Percentiles rank a stretch among this genome's conserved stretches.
Evolutionary conservation across 2,329 filamentous ascomycete genomes (phyloP).

Genomic region (Neonectria neomacrospora): DNA sequence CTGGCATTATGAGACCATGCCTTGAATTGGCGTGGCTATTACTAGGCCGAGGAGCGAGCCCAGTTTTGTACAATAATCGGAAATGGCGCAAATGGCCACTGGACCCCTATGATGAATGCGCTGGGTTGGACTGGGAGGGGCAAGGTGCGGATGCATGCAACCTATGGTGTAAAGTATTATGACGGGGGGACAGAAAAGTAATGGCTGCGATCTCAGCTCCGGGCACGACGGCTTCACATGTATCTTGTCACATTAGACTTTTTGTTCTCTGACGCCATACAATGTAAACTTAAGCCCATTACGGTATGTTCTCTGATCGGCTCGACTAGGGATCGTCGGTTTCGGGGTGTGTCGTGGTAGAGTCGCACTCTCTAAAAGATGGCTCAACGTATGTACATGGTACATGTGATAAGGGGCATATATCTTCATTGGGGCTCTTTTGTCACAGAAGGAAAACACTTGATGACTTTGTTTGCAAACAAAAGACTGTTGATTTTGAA

Average conservation of each 20-base stretch:
- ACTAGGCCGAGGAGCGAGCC: constrained; percentile 35
- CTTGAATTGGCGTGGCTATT: constrained; percentile 36
- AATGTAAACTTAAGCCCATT: constrained; percentile 30
- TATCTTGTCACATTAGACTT: constrained; percentile 44
- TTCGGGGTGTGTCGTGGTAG: neutral
- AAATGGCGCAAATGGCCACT: constrained; percentile 42
- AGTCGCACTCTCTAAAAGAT: neutral
- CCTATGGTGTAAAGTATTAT: constrained; percentile 45
- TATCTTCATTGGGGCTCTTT: neutral
- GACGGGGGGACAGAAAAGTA: constrained; percentile 35
- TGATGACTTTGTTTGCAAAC: neutral
- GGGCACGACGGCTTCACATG: constrained; percentile 42
- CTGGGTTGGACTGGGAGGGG: constrained; percentile 31
- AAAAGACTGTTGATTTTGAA: too few relatives aligned
- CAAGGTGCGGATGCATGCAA: constrained; percentile 37
- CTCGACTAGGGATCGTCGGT: neutral
- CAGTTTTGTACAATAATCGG: constrained; percentile 45
- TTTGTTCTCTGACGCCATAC: constrained; percentile 37
- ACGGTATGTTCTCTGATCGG: neutral
- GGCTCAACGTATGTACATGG: neutral
- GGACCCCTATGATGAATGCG: constrained; percentile 38
- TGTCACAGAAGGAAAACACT: too few relatives aligned
- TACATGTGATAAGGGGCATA: neutral
- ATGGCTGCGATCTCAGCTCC: constrained; percentile 47
- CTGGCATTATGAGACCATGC: constrained; percentile 28